Evolutionary conservation across 208 protist genomes (phyloP).

Genomic region (Leishmania major): DNA sequence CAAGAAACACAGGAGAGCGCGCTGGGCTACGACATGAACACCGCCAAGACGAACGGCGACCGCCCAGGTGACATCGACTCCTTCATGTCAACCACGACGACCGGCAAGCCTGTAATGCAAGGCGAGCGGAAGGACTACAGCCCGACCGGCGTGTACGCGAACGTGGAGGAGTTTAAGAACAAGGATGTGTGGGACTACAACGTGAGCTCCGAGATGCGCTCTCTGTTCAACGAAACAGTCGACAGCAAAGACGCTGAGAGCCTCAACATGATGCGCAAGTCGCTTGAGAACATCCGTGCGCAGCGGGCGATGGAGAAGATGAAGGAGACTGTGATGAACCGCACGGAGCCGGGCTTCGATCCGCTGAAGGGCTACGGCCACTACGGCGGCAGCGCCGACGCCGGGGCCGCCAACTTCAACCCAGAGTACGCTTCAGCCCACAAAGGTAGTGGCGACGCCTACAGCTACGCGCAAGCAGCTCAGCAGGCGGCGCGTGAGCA

Average conservation of each 20-base stretch:
- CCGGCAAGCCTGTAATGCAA: conserved; percentile 68
- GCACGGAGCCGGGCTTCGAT: conserved; percentile 22
- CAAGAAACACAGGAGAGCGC: conserved; percentile 88
- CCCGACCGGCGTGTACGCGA: conserved; percentile 80
- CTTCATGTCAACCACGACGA: conserved; percentile 46
- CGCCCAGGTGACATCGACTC: conserved; percentile 68
- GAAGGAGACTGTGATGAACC: conserved; percentile 83
- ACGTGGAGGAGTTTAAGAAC: conserved; percentile 81
- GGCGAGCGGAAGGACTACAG: conserved; percentile 85
- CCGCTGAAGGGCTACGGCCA: conserved; percentile 44
- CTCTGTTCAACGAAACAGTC: conserved; percentile 67
- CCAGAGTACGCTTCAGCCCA: conserved; percentile 30
- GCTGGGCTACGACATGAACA: conserved; percentile 89
- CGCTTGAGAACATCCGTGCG: conserved; percentile 83
- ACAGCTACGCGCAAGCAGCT: conserved; percentile 21
- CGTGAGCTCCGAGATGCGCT: conserved; percentile 74
- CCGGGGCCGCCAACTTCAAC: conserved; percentile 50
- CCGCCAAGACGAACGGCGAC: conserved; percentile 73
- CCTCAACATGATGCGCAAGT: conserved; percentile 87
- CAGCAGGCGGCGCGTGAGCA: conserved; percentile 15
- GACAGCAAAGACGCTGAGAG: conserved; percentile 79
- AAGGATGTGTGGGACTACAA: conserved; percentile 85
- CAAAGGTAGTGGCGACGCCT: conserved; percentile 7
- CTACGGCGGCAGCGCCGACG: conserved; percentile 48
- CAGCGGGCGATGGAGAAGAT: conserved; percentile 83